Evolutionary conservation across 1,284 basidiomycete genomes (phyloP).

Genomic region (Pseudozyma thailandica): DNA sequence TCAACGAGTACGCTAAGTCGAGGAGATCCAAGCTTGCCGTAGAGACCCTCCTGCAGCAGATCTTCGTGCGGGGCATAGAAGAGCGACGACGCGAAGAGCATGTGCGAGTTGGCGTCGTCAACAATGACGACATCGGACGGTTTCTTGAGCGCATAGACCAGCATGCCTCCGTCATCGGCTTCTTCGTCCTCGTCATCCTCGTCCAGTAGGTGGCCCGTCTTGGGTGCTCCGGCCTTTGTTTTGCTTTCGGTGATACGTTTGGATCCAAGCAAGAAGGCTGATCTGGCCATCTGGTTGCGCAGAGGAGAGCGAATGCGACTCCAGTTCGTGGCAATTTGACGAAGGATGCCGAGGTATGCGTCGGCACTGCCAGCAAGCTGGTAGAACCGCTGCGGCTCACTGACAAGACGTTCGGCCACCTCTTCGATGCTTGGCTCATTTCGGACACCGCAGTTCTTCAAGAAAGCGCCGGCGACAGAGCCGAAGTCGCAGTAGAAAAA

Average conservation of each 20-base stretch:
- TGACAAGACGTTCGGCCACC: slow-evolving; percentile 68
- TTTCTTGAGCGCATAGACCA: slow-evolving; percentile 64
- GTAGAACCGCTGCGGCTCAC: slow-evolving; percentile 76
- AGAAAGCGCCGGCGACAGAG: slow-evolving; percentile 78
- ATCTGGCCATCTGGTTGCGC: slow-evolving; percentile 75
- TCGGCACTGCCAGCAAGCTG: slow-evolving; percentile 75
- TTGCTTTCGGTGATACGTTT: slow-evolving; percentile 70
- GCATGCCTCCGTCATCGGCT: slow-evolving; percentile 55
- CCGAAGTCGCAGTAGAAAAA: slow-evolving; percentile 92
- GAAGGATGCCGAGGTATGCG: slow-evolving; percentile 78
- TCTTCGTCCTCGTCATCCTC: slow-evolving; percentile 62
- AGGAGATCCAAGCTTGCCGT: slow-evolving; percentile 72
- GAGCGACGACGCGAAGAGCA: slow-evolving; percentile 64
- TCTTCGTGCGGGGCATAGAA: slow-evolving; percentile 92
- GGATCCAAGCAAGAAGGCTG: slow-evolving; percentile 79
- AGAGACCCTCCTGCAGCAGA: slow-evolving; percentile 73
- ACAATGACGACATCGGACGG: slow-evolving; percentile 66
- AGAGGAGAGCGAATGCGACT: slow-evolving; percentile 74
- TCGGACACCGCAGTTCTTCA: slow-evolving; percentile 86
- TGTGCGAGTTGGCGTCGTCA: slow-evolving; percentile 67
- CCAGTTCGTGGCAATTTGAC: slow-evolving; percentile 83
- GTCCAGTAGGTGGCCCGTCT: slow-evolving; percentile 38
- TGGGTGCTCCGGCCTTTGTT: slow-evolving; percentile 2
- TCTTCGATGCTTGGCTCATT: slow-evolving; percentile 88
- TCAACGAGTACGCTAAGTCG: slow-evolving; percentile 78